A percentile compares a stretch with the other conserved stretches of the same genome.
Conservation (phyloP, 2,329 filamentous ascomycete genomes). For the Purpureocillium takamizusanense region DNA sequence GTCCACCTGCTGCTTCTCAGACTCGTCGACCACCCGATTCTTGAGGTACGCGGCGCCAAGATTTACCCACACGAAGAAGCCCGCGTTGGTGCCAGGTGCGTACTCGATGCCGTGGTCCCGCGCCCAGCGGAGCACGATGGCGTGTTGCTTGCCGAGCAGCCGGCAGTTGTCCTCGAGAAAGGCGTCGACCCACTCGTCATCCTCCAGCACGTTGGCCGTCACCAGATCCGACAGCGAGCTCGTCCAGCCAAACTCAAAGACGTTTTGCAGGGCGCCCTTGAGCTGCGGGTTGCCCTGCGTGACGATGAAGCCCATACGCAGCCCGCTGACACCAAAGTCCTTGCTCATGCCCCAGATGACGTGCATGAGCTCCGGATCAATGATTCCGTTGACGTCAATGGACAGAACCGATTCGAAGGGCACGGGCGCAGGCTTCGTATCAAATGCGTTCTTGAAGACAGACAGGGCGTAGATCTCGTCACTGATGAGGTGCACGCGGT, state of each 20-base stretch:
- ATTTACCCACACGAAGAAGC: slow-evolving; percentile 47
- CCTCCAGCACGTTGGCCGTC: slow-evolving; percentile 31
- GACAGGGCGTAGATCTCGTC: slow-evolving; percentile 43
- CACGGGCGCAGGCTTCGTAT: slow-evolving; percentile 11
- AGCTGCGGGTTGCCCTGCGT: slow-evolving; percentile 34
- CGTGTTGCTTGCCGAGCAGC: slow-evolving; percentile 29
- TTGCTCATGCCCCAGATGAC: slow-evolving; percentile 37
- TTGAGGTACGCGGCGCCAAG: slow-evolving; percentile 23
- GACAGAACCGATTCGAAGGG: slow-evolving; percentile 37
- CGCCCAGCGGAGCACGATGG: slow-evolving; percentile 25
- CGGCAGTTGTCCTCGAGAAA: slow-evolving; percentile 35
- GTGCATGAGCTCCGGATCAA: slow-evolving; percentile 41
- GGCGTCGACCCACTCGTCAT: slow-evolving; percentile 29
- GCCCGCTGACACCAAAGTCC: slow-evolving; percentile 49
- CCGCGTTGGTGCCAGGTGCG: slow-evolving; percentile 37
- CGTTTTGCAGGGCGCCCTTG: slow-evolving; percentile 24
- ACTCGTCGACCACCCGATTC: slow-evolving; percentile 4
- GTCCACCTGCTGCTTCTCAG: slow-evolving; percentile 8
- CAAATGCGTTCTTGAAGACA: slow-evolving; percentile 31
- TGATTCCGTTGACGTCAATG: slow-evolving; percentile 30
- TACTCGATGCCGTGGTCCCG: slow-evolving; percentile 32
- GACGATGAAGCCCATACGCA: slow-evolving; percentile 41
- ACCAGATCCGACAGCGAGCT: slow-evolving; percentile 34
- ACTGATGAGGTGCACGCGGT: slow-evolving; percentile 43
- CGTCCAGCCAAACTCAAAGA: slow-evolving; percentile 31